Base-by-base conservation (phyloP, 2,329 filamentous ascomycete species). In the Myriosclerotinia curreyana region DNA sequence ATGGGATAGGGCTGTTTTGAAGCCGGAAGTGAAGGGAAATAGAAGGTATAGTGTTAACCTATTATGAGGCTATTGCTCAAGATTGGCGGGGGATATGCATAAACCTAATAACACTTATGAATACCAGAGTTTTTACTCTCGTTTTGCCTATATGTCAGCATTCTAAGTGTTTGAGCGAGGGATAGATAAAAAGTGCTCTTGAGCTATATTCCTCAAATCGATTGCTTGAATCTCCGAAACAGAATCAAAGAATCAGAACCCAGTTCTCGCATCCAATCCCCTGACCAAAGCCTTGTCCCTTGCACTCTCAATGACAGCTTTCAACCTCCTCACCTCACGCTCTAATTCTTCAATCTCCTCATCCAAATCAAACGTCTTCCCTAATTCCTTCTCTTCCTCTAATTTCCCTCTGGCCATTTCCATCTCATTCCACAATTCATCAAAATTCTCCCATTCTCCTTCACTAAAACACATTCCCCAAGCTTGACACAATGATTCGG, bases 401-500 rank as follows among this genome's bases (percentile, higher is more conserved):
- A 55, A 12, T 5, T n/a, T 36, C 22, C 50, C 51, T n/a, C 52
- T 58, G 17, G 15, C 31, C 17, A 0, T n/a, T 5, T 22, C 11
- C 34, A 28, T 28, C 3, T 17, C 8, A 17, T 38, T 9, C 34
- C 52, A 62, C 6, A 49, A 9, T n/a, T 2, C 11, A 2, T 9
- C 34, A 25, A 46, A 44, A n/a, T 15, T 22, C 11, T n/a, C 17
- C 51, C 17, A 62, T 15, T 40, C 31, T 22, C 34, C 51, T 5
- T 20, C 22, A 31, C 31, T 34, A 5, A 49, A 49, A n/a, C 60
- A 62, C 5, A 50, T 46, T 6, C 34, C 25, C 51, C 60, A 62
- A 9, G 22, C 52, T 9, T 28, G n/a, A 31, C 60, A 56, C 17
- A 62, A 62, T 17, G 25, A 38, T n/a, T 56, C n/a, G 28, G 20